These are phyloP conservation scores for Phytophthora hibernalis DNA, from an alignment of 352 stramenopile species.

Conservation along the genomic window DNA sequence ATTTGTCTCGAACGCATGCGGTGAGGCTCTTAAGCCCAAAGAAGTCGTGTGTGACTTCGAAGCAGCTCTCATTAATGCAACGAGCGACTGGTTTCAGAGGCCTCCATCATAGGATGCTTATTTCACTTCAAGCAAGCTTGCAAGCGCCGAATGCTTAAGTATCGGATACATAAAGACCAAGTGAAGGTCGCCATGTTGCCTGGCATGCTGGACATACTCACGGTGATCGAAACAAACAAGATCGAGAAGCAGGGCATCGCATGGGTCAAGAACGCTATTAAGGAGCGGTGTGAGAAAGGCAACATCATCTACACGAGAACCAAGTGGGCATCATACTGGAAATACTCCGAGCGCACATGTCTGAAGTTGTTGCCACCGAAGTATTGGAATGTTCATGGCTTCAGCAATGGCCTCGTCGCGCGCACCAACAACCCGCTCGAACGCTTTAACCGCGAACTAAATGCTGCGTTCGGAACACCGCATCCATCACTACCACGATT, in stretches of 20 bases:
- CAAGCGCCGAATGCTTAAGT: slow-evolving; percentile 10
- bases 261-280: slow-evolving; percentile 8
- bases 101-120: not conserved
- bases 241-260: slow-evolving; percentile 1
- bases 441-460: slow-evolving; percentile 7
- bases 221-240: not conserved
- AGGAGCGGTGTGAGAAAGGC: not conserved
- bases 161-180: slow-evolving; percentile 9
- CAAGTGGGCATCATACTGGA: slow-evolving; percentile 5
- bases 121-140: slow-evolving; percentile 20
- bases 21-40: slow-evolving; percentile 6
- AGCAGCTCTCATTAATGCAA: not conserved
- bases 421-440: slow-evolving; percentile 12
- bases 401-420: not conserved
- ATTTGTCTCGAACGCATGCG: slow-evolving; percentile 6
- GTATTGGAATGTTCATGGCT: slow-evolving; percentile 15
- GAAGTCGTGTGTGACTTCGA: slow-evolving; percentile 9
- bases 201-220: not conserved
- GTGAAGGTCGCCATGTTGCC: slow-evolving; percentile 12
- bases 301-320: not conserved
- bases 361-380: no score
- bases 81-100: no score
- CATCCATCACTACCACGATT: slow-evolving; percentile 16
- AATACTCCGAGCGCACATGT: slow-evolving; percentile 9
- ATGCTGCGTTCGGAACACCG: not conserved